Evolutionary conservation across 305 asterid genomes (phyloP).

Genomic region (Solanum aculeatissimum): DNA sequence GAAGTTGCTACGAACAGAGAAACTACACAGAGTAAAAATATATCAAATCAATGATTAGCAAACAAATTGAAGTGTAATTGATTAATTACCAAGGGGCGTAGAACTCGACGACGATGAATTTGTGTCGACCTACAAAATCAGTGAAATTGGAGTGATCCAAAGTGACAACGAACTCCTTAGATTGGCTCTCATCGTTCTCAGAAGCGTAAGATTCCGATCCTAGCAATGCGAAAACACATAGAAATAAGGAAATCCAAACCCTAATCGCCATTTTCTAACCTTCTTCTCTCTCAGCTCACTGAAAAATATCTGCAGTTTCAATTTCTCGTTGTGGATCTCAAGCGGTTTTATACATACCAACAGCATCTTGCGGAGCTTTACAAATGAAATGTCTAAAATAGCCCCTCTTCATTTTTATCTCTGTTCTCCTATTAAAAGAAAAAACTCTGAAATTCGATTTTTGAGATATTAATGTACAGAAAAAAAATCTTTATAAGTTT

Average conservation of each 20-base stretch:
- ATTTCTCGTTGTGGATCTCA: neutral
- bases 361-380: neutral
- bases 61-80: neutral
- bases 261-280: slow-evolving; percentile 20
- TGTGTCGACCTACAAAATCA: slow-evolving; percentile 60
- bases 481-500: too few relatives aligned
- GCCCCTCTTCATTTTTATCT: neutral
- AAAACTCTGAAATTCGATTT: too few relatives aligned
- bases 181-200: slow-evolving; percentile 16
- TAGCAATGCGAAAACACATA: slow-evolving; percentile 15
- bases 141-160: slow-evolving; percentile 72
- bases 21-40: neutral
- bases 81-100: slow-evolving; percentile 74
- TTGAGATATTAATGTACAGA: too few relatives aligned
- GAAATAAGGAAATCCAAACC: slow-evolving; percentile 9
- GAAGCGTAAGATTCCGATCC: slow-evolving; percentile 22
- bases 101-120: slow-evolving; percentile 76
- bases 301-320: neutral
- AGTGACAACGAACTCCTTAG: slow-evolving; percentile 55
- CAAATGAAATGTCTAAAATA: neutral
- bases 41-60: neutral
- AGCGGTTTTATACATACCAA: neutral
- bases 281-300: neutral
- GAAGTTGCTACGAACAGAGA: neutral
- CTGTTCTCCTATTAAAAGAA: too few relatives aligned